Percentiles rank a stretch among this genome's conserved stretches.
phyloP scores from a whole-genome alignment of 1,284 basidiomycete genomes.

The Retiboletus flavoniger region DNA sequence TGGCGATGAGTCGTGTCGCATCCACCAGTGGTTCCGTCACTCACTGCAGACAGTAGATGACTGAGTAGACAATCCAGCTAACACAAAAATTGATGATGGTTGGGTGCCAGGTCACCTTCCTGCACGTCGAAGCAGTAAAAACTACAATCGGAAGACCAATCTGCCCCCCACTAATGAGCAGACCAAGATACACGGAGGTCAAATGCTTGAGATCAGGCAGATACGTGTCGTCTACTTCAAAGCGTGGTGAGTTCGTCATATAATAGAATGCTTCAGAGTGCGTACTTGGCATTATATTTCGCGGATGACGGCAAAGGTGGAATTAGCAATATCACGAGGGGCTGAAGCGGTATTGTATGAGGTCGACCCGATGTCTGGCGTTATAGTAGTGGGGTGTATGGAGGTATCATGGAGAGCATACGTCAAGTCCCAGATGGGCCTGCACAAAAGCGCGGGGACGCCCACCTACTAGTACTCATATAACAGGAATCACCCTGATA shows the following conservation, averaged over 20 bases:
- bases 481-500: constrained; percentile 21
- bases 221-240: constrained; percentile 6
- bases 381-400: constrained; percentile 10
- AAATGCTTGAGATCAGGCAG: constrained; percentile 24
- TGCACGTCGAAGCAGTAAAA: constrained; percentile 45
- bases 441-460: constrained; percentile 5
- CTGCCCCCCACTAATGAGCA: constrained; percentile 50
- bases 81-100: constrained; percentile 53
- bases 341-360: not conserved
- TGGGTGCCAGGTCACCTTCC: constrained; percentile 42
- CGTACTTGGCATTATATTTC: constrained; percentile 21
- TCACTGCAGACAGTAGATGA: constrained; percentile 51
- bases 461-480: not conserved
- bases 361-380: not conserved
- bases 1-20: constrained; percentile 1
- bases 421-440: constrained; percentile 3
- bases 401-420: constrained; percentile 12
- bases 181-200: constrained; percentile 39
- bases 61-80: constrained; percentile 54
- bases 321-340: not conserved
- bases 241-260: not conserved
- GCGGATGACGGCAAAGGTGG: not conserved
- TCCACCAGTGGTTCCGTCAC: constrained; percentile 24
- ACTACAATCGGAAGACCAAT: constrained; percentile 49
- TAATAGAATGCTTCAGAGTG: not conserved